Conservation (phyloP, 257 asterid genomes). For the Solanum dulcamara region DNA sequence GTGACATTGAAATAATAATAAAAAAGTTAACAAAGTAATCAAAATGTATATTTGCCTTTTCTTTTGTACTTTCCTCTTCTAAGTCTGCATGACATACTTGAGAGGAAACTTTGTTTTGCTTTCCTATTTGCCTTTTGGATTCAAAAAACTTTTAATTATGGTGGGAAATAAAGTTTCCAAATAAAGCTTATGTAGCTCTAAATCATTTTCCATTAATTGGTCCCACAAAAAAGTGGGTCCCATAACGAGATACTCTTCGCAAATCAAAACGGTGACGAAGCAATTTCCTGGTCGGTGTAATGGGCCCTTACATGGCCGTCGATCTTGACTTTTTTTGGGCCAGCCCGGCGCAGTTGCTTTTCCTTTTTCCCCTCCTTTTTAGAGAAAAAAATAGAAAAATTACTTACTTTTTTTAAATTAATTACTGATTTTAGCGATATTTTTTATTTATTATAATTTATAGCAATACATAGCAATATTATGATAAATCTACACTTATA, state of each 20-base stretch:
- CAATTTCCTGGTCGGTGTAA: neutral
- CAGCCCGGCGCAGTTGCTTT: neutral
- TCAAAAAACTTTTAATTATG: neutral
- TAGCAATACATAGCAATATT: too few species aligned
- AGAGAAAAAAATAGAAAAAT: neutral
- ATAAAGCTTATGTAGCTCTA: neutral
- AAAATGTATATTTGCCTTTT: neutral
- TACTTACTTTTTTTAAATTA: too few species aligned
- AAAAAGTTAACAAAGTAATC: neutral
- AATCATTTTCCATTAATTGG: neutral
- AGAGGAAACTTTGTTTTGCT: too few species aligned
- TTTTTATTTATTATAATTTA: too few species aligned
- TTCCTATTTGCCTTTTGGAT: neutral
- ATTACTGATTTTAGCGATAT: too few species aligned
- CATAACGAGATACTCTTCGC: neutral
- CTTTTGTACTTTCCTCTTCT: neutral
- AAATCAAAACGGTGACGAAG: neutral
- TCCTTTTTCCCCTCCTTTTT: neutral
- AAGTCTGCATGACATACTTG: neutral
- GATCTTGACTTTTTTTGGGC: constrained; percentile 3
- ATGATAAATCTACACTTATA: too few species aligned
- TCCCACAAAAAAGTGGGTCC: neutral
- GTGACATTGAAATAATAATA: too few species aligned
- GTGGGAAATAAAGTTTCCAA: neutral
- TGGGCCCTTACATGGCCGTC: constrained; percentile 8